phyloP scores from a whole-genome alignment of 768 basidiomycete species.

The Trametopsis cervina region DNA sequence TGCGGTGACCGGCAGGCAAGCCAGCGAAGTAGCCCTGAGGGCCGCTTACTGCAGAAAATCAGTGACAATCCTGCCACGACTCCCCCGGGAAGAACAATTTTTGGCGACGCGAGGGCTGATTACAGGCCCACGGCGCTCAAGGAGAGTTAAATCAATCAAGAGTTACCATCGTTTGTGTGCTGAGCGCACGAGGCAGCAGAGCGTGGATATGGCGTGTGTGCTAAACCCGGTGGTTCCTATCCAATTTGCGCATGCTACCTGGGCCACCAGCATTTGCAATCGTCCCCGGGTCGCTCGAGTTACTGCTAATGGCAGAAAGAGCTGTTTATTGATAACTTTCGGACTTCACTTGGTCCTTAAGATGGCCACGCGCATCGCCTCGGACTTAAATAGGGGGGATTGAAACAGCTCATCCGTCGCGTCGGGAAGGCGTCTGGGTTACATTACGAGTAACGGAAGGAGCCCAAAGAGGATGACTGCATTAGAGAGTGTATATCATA shows the following conservation, averaged over 20 bases:
- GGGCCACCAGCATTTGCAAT: not conserved
- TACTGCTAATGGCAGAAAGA: conserved; percentile 1
- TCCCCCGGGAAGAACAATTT: not conserved
- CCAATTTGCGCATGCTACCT: not conserved
- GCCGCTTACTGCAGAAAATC: not conserved
- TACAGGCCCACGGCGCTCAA: conserved; percentile 4
- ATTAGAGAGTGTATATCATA: not conserved
- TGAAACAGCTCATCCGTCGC: not conserved
- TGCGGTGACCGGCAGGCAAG: too few species aligned
- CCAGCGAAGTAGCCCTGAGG: too few species aligned
- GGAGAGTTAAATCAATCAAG: conserved; percentile 10
- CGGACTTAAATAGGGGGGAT: too few species aligned
- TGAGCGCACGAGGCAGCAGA: conserved; percentile 10
- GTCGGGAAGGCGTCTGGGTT: not conserved
- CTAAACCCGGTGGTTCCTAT: not conserved
- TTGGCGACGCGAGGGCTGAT: not conserved
- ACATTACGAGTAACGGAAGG: not conserved
- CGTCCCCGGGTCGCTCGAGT: not conserved
- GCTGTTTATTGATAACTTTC: conserved; percentile 1
- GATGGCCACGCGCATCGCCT: too few species aligned
- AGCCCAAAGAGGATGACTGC: not conserved
- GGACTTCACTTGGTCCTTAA: not conserved
- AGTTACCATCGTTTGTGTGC: conserved; percentile 1
- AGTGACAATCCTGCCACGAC: not conserved
- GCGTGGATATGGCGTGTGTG: conserved; percentile 8